Evolutionary conservation across 139 green algal species (phyloP), one percentile per base, ranked within the genome.

Genomic region (Chlamydomonas sphaeroides): DNA sequence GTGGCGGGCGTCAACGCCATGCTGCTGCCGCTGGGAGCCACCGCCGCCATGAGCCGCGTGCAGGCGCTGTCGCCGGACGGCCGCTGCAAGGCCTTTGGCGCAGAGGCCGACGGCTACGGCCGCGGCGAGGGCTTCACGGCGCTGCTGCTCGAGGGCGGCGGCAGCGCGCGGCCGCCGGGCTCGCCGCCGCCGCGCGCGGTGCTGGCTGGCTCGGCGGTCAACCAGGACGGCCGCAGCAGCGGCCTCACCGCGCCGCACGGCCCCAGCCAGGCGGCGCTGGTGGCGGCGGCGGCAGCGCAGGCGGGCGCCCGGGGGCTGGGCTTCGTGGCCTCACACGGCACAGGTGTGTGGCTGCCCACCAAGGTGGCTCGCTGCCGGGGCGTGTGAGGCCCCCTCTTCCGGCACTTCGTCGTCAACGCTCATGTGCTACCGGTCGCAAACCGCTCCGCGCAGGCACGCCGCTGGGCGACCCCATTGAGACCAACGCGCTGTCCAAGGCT

Each of bases 151-250:
- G 88, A 95, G 79, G 71, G 61, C 20, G 38, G 65, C 72, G 67
- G 39, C 67, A 0, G 20, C 25, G 28, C 18, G 18, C 4, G 5
- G 62, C 62, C 25, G 76, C 41, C 11, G 76, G 76, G 6, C 62
- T 14, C 8, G 3, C 30, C 48, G 45, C 18, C 18, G 18, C 39
- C 42, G 38, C 68, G 90, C 32, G 89, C 86, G 0, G 67, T 95
- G 53, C 63, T 97, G 0, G 73, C 73, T 5, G 94, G 92, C 2
- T 92, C 84, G 32, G 87, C 94, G 0, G 94, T 98, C 32, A 98
- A 98, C 85, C 94, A 98, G 87, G 95, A 98, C 80, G 95, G 95
- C 17, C 88, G 95, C 66, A 96, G 92, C 78, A 95, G 89, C 61
- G 90, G 93, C 42, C 88, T 98, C 26, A 98, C 95, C 32, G 95